Percentiles rank a stretch among this genome's conserved stretches.
Evolutionary conservation across 257 asterid genomes (phyloP).

Genomic region (Solanum phureja): DNA sequence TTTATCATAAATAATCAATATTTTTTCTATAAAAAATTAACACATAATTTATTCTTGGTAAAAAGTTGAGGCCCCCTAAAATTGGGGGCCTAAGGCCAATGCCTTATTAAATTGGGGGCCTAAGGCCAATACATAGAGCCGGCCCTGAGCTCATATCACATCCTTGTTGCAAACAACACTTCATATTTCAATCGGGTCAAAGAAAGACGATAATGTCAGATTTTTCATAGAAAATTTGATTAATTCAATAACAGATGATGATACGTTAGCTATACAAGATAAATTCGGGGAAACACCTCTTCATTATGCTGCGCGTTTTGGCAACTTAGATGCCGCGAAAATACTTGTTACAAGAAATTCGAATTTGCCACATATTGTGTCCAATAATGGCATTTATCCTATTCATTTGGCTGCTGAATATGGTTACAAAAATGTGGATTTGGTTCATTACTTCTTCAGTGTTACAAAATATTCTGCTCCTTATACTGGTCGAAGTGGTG

Average conservation of each 20-base stretch:
- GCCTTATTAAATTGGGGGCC: too few relatives aligned
- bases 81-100: too few relatives aligned
- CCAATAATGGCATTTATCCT: constrained; percentile 13
- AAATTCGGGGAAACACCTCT: constrained; percentile 22
- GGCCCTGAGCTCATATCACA: background rate
- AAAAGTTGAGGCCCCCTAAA: too few relatives aligned
- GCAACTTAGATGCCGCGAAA: constrained; percentile 17
- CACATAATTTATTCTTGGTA: too few relatives aligned
- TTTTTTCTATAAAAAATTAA: too few relatives aligned
- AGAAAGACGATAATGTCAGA: background rate
- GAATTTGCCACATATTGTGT: constrained; percentile 18
- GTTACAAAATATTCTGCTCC: constrained; percentile 21
- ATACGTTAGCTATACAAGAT: constrained; percentile 8
- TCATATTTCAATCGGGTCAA: background rate
- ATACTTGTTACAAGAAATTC: constrained; percentile 12
- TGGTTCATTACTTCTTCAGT: constrained; percentile 15
- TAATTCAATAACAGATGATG: constrained; percentile 6
- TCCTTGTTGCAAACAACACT: background rate
- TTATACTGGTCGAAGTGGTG: constrained; percentile 14
- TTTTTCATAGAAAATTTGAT: constrained; percentile 9
- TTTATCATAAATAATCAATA: too few relatives aligned
- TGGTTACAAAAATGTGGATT: constrained; percentile 17
- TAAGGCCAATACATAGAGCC: too few relatives aligned
- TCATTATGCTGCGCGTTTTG: constrained; percentile 19
- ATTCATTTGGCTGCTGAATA: constrained; percentile 32